A percentile compares a stretch with the other conserved stretches of the same genome.
Evolutionary conservation across 108 stramenopile species (phyloP).

Genomic region (Schizochytrium sp.): DNA sequence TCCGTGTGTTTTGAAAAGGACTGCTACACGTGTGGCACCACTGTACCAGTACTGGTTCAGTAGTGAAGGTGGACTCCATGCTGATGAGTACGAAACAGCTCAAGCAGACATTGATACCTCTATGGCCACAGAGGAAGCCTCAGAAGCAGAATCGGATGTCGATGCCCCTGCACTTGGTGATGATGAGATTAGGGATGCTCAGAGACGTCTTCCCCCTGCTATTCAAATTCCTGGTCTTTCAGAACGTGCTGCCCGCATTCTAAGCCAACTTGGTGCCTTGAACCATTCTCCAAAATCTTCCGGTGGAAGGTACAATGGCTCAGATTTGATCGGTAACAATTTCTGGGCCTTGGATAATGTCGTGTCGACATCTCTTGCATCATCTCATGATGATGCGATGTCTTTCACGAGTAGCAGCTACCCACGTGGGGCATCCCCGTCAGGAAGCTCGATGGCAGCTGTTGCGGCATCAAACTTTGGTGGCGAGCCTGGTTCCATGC

Average conservation of each 20-base stretch:
- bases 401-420: too few species aligned
- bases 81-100: conserved; percentile 21
- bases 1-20: conserved; percentile 10
- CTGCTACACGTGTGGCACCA: not conserved
- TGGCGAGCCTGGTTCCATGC: too few species aligned
- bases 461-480: too few species aligned
- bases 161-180: conserved; percentile 25
- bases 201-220: conserved; percentile 17
- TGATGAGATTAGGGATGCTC: not conserved
- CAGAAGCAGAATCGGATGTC: not conserved
- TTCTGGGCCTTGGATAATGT: too few species aligned
- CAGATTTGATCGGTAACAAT: too few species aligned
- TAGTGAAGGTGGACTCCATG: not conserved
- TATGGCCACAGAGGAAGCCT: not conserved
- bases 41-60: conserved; percentile 46
- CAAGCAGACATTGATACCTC: conserved; percentile 27
- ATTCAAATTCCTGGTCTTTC: conserved; percentile 49
- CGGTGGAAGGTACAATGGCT: too few species aligned
- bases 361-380: too few species aligned
- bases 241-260: conserved; percentile 46
- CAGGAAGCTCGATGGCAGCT: too few species aligned
- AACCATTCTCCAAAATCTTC: not conserved
- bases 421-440: too few species aligned
- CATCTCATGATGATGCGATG: too few species aligned
- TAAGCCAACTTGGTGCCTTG: conserved; percentile 17